A percentile compares a stretch with the other conserved stretches of the same genome.
phyloP scores from a whole-genome alignment of 2,329 filamentous ascomycete genomes.

The Beauveria brongniartii region DNA sequence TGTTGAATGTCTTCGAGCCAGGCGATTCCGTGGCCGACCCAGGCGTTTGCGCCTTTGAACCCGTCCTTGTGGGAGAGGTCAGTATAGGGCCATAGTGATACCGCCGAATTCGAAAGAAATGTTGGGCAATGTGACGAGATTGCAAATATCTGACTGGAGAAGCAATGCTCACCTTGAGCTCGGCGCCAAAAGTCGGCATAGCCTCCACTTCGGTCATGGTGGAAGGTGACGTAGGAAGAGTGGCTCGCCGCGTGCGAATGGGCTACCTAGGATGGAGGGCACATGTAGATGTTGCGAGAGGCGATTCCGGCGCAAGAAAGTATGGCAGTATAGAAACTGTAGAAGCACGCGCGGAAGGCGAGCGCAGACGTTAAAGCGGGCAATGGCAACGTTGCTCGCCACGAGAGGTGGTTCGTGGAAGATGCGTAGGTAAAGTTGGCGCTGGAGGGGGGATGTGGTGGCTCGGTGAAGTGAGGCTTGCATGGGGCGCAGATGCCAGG shows the following conservation, averaged over 20 bases:
- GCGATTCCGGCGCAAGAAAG: neutral
- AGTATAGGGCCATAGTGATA: constrained; percentile 8
- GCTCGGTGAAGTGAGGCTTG: neutral
- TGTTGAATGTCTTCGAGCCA: constrained; percentile 97
- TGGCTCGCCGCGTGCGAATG: constrained; percentile 6
- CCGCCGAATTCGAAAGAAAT: neutral
- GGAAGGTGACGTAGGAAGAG: neutral
- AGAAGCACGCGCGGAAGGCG: neutral
- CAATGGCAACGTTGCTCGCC: constrained; percentile 7
- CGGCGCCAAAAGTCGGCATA: constrained; percentile 80
- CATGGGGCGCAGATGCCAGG: neutral
- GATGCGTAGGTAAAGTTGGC: constrained; percentile 3
- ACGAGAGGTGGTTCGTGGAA: neutral
- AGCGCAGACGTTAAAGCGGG: neutral
- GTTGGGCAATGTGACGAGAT: neutral
- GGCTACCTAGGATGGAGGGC: neutral
- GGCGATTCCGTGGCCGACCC: constrained; percentile 80
- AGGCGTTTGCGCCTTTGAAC: constrained; percentile 89
- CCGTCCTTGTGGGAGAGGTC: constrained; percentile 58
- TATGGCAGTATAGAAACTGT: neutral
- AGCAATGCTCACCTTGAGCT: constrained; percentile 65
- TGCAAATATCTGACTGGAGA: no score
- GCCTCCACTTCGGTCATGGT: constrained; percentile 75
- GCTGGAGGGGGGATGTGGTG: constrained; percentile 6
- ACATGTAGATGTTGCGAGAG: constrained; percentile 7